phyloP scores from a whole-genome alignment of 1,284 basidiomycete genomes.

The Neolentinus lepideus region DNA sequence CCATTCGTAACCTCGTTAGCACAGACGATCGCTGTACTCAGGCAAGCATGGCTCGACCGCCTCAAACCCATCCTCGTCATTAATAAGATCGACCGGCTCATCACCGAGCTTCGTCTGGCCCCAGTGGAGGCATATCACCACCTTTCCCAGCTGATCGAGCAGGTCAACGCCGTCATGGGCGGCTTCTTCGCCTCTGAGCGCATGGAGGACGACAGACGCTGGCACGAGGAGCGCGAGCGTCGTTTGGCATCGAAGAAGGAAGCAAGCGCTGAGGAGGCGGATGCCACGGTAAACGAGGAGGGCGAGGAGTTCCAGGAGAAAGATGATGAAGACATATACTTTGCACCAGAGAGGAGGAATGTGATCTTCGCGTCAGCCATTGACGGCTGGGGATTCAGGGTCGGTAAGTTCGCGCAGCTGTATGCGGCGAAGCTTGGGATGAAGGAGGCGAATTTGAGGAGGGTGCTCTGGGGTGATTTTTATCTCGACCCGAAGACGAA shows the following conservation, averaged over 20 bases:
- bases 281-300: conserved; percentile 44
- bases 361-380: conserved; percentile 96
- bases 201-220: conserved; percentile 95
- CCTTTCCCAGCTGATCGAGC: conserved; percentile 88
- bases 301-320: conserved; percentile 79
- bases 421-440: conserved; percentile 92
- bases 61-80: conserved; percentile 91
- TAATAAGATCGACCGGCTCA: conserved; percentile 95
- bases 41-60: conserved; percentile 92
- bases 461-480: conserved; percentile 96
- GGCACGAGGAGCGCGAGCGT: conserved; percentile 88
- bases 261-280: conserved; percentile 56
- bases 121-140: conserved; percentile 95
- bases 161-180: conserved; percentile 98
- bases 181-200: conserved; percentile 91
- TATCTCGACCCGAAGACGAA: conserved; percentile 97
- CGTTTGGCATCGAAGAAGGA: conserved; percentile 73
- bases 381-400: conserved; percentile 97
- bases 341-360: conserved; percentile 93
- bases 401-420: conserved; percentile 90
- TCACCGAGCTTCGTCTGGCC: conserved; percentile 89
- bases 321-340: conserved; percentile 97
- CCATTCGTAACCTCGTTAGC: not conserved
- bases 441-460: conserved; percentile 81
- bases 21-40: conserved; percentile 90